Conservation (phyloP, 2,329 filamentous ascomycete genomes). For the Hortaea werneckii region DNA sequence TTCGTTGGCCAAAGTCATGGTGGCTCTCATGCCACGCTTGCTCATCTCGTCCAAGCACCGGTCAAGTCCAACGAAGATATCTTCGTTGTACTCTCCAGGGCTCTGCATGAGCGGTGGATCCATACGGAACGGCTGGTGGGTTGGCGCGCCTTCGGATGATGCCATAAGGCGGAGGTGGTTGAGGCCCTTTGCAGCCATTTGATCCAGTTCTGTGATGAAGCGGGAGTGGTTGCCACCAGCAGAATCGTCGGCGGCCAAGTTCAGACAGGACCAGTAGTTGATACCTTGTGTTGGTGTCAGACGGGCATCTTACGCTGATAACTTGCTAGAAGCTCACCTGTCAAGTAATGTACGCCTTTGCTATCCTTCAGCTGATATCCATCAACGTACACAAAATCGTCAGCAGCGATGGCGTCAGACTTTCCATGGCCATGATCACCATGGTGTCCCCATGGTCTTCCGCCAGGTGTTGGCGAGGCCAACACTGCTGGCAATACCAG, state of each 20-base stretch:
- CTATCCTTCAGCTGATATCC: constrained; percentile 24
- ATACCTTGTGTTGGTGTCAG: constrained; percentile 22
- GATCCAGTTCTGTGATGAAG: constrained; percentile 29
- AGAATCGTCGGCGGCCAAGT: constrained; percentile 26
- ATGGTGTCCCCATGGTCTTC: background rate
- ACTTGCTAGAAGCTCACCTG: background rate
- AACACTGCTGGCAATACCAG: background rate
- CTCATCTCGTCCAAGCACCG: constrained; percentile 31
- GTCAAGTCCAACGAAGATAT: constrained; percentile 29
- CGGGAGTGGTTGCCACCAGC: constrained; percentile 29
- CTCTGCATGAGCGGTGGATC: constrained; percentile 26
- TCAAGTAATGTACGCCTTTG: constrained; percentile 22
- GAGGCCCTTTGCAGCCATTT: constrained; percentile 30
- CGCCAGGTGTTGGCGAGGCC: background rate
- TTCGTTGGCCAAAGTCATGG: constrained; percentile 30
- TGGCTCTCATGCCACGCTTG: constrained; percentile 31
- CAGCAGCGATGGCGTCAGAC: constrained; percentile 8
- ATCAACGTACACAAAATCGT: constrained; percentile 29
- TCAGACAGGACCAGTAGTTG: constrained; percentile 34
- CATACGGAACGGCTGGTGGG: constrained; percentile 31
- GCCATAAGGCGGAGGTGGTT: constrained; percentile 34
- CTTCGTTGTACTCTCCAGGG: constrained; percentile 30
- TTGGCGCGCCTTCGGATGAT: constrained; percentile 29
- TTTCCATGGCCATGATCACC: background rate
- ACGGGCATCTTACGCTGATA: background rate